These are phyloP conservation scores for Ehretia macrophylla DNA, from an alignment of 257 asterid genomes.

Conservation along the genomic window DNA sequence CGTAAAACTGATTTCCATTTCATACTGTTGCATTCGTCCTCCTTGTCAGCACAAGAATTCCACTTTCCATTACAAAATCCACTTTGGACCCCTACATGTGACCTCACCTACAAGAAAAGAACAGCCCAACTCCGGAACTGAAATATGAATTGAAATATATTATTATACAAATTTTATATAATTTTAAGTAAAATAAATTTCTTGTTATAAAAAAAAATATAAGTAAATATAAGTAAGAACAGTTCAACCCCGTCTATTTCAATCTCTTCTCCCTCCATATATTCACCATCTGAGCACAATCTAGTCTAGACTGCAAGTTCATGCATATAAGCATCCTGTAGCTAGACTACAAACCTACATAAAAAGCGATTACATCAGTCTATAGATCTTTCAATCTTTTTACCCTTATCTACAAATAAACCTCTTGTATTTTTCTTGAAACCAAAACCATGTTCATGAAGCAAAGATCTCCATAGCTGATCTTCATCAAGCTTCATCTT, in stretches of 20 bases:
- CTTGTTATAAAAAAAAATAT: too few relatives aligned
- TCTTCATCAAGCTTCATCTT: too few relatives aligned
- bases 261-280: constrained; percentile 13
- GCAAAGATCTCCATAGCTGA: too few relatives aligned
- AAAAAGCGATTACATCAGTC: too few relatives aligned
- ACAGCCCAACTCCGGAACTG: too few relatives aligned
- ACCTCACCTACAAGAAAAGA: constrained; percentile 2
- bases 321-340: too few relatives aligned
- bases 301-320: neutral
- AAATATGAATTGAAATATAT: too few relatives aligned
- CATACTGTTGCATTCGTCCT: neutral
- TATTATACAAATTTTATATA: too few relatives aligned
- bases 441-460: neutral
- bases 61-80: constrained; percentile 8
- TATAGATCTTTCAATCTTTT: too few relatives aligned
- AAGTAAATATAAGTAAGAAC: too few relatives aligned
- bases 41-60: constrained; percentile 7
- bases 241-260: constrained; percentile 16
- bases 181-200: too few relatives aligned
- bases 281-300: constrained; percentile 12
- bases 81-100: neutral
- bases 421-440: constrained; percentile 2
- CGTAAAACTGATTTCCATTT: constrained; percentile 8
- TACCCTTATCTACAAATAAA: neutral
- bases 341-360: too few relatives aligned